Evolutionary conservation across 352 stramenopile species (phyloP), one percentile per base, ranked within the genome.

Genomic region (Pseudoperonospora humuli): DNA sequence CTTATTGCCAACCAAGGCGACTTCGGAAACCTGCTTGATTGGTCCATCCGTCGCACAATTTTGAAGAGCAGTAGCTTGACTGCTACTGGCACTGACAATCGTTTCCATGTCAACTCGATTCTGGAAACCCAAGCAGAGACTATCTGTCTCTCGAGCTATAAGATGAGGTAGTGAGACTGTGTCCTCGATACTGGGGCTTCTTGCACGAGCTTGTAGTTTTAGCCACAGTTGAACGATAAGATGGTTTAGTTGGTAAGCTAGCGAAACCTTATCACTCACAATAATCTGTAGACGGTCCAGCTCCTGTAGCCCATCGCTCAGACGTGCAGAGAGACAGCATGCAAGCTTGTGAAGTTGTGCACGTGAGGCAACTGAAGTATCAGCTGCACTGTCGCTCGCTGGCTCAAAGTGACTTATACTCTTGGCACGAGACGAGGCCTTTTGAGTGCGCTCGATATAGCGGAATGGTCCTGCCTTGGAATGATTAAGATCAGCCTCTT

Each of bases 401-500:
- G 38, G 7, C 6, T 60, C 47, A 20, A 52, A 18, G 3, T 49
- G 17, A 15, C 44, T 34, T 13, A 17, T 10, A 14, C 18, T 41
- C 37, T 20, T 59, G 13, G 40, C 38, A 18, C 34, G 63, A 6
- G 49, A 61, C n/a, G 61, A 66, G 15, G 47, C 44, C 14, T 57
- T 72, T 29, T 69, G 63, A 6, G 75, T 75, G n/a, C 70, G 75
- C 43, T 87, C 70, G 40, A 87, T 84, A 32, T 63, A 82, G 18
- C 51, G 50, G 25, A 77, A 64, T 29, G 43, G 5, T 0, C 40
- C 29, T 25, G 17, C 1, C 6, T 46, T 52, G 3, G 10, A 21
- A 20, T 39, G 27, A 33, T 17, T 11, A 32, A 8, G 8, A 29
- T 35, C 40, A 1, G 17, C 39, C 20, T 54, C 51, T 20, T 48